Evolutionary conservation across 176 grass and related monocot genomes (phyloP).

Genomic region (Oryza glaberrima): DNA sequence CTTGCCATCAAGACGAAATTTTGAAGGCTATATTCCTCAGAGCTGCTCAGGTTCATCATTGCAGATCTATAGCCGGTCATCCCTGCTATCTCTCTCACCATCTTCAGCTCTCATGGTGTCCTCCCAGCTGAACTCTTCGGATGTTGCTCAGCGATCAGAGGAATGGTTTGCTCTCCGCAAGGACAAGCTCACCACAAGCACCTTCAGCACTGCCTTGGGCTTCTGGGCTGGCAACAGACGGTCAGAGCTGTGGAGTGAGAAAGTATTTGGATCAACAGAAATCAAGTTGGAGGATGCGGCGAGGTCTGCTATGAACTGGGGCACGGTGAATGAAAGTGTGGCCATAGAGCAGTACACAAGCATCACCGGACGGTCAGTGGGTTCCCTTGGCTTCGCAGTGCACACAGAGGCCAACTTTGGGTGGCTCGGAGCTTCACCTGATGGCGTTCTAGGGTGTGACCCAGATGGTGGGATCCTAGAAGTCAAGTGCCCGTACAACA

Average conservation of each 20-base stretch:
- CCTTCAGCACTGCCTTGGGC: constrained; percentile 92
- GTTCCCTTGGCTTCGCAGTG: constrained; percentile 75
- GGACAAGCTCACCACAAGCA: constrained; percentile 96
- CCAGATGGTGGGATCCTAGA: constrained; percentile 85
- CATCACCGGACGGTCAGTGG: constrained; percentile 74
- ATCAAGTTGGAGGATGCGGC: constrained; percentile 57
- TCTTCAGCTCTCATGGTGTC: constrained; percentile 58
- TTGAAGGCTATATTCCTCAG: constrained; percentile 74
- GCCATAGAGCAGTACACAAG: constrained; percentile 85
- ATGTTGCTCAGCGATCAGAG: constrained; percentile 80
- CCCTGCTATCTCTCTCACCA: constrained; percentile 40
- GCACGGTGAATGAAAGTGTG: constrained; percentile 62
- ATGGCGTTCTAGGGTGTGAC: constrained; percentile 79
- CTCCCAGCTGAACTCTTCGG: constrained; percentile 56
- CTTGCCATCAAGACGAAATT: constrained; percentile 58
- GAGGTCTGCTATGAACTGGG: constrained; percentile 94
- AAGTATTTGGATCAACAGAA: constrained; percentile 69
- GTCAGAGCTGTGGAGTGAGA: constrained; percentile 84
- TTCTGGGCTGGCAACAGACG: constrained; percentile 89
- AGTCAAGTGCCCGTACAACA: constrained; percentile 97
- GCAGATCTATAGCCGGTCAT: constrained; percentile 52
- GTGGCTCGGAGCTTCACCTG: constrained; percentile 97
- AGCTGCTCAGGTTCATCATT: constrained; percentile 65
- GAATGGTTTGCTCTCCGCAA: constrained; percentile 98
- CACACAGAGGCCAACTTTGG: constrained; percentile 70